Evolutionary conservation across 805 yeast species (phyloP), one percentile per base, ranked within the genome.

Genomic region (Zygoascus biomembranicola): DNA sequence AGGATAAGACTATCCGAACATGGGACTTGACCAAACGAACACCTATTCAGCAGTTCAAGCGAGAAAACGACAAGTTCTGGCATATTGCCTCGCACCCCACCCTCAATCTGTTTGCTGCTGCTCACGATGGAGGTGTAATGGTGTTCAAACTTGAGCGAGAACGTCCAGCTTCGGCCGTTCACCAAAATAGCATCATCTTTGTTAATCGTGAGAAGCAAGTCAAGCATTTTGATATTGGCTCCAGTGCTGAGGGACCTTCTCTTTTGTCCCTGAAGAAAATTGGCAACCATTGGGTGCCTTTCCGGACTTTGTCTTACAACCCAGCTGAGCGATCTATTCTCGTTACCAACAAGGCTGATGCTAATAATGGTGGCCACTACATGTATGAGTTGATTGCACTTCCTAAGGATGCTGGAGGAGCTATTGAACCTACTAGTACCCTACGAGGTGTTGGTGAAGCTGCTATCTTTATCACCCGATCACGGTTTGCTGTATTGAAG

Each of bases 81-180:
- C 75, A 87, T 61, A 76, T 92, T 59, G 84, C 90, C 16, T 78
- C 88, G 47, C 99, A 94, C 69, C 97, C 97, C 56, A 74, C 77
- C 47, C 85, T 92, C 70, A 94, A 94, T 69, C 77, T 94, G 65
- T 90, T 94, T 73, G 99, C 97, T 53, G 85, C 97, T 32, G 92
- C 96, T 63, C 98, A 92, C 71, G 99, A 95, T 70, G 78, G 90
- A 14, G 99, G 99, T 69, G 95, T 90, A 32, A 90, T 90, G 95
- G 96, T 94, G 49, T 95, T 94, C 80, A 94, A 94, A 73, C 78
- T 94, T 57, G 97, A 89, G 69, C 86, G 98, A 68, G 99, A 94
- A 76, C 84, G 99, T 69, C 98, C 99, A 13, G 95, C 97, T n/a
- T 79, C 80, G 63, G 70, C 87, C 5, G 64, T 81, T 35, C 78